Conservation (phyloP, 1,139 yeast genomes). For the Spencermartinsiella ligniputridi region DNA sequence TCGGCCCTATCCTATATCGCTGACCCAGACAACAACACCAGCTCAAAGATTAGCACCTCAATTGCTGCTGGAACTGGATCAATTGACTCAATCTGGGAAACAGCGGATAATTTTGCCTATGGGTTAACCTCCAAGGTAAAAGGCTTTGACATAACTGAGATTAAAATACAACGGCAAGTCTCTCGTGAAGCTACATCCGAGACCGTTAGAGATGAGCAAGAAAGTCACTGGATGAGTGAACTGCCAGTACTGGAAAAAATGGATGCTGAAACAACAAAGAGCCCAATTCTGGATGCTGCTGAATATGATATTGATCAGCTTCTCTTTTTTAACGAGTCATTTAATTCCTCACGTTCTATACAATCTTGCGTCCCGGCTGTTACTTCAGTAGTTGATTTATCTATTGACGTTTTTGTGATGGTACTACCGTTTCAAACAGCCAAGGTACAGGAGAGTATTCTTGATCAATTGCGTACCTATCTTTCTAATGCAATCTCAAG, state of each 20-base stretch:
- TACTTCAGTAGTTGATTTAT: constrained; percentile 60
- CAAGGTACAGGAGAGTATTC: constrained; percentile 78
- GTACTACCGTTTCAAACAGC: constrained; percentile 71
- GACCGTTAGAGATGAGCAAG: constrained; percentile 19
- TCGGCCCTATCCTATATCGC: constrained; percentile 34
- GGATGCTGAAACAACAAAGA: constrained; percentile 17
- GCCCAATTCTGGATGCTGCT: constrained; percentile 23
- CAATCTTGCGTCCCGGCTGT: constrained; percentile 25
- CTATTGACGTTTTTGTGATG: constrained; percentile 70
- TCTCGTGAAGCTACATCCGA: constrained; percentile 1
- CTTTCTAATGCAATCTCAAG: constrained; percentile 16
- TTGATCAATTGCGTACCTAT: constrained; percentile 71
- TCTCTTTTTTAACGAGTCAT: constrained; percentile 9
- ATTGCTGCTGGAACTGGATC: constrained; percentile 33
- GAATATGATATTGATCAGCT: constrained; percentile 28
- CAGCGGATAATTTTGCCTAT: constrained; percentile 33
- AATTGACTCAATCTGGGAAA: constrained; percentile 32
- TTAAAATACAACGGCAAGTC: constrained; percentile 11
- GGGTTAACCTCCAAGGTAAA: constrained; percentile 32
- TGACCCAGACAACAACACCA: constrained; percentile 30
- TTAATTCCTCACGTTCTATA: not conserved
- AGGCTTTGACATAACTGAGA: constrained; percentile 22
- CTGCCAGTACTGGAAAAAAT: constrained; percentile 20
- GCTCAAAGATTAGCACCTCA: constrained; percentile 31
- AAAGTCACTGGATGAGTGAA: constrained; percentile 29